A percentile compares a stretch with the other conserved stretches of the same genome.
Evolutionary conservation across 164 flowering plant species (phyloP).

Genomic region (Dillenia suffruticosa): DNA sequence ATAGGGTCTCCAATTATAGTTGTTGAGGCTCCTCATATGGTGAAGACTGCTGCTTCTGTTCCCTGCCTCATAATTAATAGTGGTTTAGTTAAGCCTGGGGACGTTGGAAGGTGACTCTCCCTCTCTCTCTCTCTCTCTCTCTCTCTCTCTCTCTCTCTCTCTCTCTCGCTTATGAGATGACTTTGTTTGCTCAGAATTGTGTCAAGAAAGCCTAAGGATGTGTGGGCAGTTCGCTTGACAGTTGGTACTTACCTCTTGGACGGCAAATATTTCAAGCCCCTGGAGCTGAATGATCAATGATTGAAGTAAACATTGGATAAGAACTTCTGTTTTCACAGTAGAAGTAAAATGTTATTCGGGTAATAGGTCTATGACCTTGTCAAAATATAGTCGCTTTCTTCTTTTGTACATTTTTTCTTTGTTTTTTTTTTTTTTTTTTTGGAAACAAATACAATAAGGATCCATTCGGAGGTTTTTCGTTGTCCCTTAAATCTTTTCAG

Average conservation of each 20-base stretch:
- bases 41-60: conserved; percentile 75
- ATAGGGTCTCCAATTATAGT: conserved; percentile 50
- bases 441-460: too few species aligned
- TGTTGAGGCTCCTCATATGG: conserved; percentile 42
- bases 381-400: too few species aligned
- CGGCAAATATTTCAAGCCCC: conserved; percentile 61
- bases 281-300: conserved; percentile 36
- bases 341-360: too few species aligned
- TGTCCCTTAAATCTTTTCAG: too few species aligned
- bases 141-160: too few species aligned
- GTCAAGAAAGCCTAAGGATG: conserved; percentile 83
- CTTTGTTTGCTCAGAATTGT: conserved; percentile 47
- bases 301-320: background rate
- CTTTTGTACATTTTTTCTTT: too few species aligned
- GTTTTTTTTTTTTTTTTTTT: too few species aligned
- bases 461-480: too few species aligned
- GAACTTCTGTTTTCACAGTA: background rate
- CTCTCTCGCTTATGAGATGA: background rate
- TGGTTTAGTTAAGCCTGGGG: conserved; percentile 73
- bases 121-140: background rate
- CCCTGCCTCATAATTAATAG: conserved; percentile 65
- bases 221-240: conserved; percentile 75
- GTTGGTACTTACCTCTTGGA: conserved; percentile 79
- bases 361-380: too few species aligned
- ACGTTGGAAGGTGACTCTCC: conserved; percentile 68